phyloP scores from a whole-genome alignment of 495 filamentous ascomycete species.

The Xylona heveae region DNA sequence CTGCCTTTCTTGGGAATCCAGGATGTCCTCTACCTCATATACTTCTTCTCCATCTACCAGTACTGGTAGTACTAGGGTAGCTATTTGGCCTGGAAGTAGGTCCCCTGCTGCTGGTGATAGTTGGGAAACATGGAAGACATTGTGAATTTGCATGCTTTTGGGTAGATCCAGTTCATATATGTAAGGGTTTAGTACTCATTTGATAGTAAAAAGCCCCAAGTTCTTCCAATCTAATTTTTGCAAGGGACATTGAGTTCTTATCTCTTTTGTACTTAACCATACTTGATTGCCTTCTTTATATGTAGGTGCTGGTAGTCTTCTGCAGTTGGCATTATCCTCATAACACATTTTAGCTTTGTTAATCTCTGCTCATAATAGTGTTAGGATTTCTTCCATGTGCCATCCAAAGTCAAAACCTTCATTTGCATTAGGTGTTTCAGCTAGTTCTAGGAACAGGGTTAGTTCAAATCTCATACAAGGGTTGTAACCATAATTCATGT shows the following conservation, averaged over 20 bases:
- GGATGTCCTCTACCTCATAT: background rate
- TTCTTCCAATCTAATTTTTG: conserved; percentile 1
- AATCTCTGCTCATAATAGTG: background rate
- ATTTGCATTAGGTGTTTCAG: background rate
- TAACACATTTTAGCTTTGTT: conserved; percentile 1
- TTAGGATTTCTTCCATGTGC: background rate
- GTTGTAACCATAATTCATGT: conserved; percentile 6
- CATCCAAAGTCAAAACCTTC: background rate
- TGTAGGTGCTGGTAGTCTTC: background rate
- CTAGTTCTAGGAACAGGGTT: background rate
- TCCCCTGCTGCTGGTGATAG: no score
- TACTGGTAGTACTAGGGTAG: no score
- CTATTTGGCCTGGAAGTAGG: no score
- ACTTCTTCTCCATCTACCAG: background rate
- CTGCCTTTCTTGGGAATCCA: no score
- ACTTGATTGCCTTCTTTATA: conserved; percentile 2
- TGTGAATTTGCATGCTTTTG: background rate
- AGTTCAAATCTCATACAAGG: background rate
- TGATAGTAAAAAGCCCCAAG: background rate
- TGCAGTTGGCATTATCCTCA: background rate
- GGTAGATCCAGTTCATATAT: background rate
- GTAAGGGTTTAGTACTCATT: background rate
- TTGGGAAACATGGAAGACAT: conserved; percentile 4
- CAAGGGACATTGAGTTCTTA: background rate
- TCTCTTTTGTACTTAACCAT: background rate